Evolutionary conservation across 257 asterid genomes (phyloP), one percentile per base, ranked within the genome.

Genomic region (Anisodus tanguticus): DNA sequence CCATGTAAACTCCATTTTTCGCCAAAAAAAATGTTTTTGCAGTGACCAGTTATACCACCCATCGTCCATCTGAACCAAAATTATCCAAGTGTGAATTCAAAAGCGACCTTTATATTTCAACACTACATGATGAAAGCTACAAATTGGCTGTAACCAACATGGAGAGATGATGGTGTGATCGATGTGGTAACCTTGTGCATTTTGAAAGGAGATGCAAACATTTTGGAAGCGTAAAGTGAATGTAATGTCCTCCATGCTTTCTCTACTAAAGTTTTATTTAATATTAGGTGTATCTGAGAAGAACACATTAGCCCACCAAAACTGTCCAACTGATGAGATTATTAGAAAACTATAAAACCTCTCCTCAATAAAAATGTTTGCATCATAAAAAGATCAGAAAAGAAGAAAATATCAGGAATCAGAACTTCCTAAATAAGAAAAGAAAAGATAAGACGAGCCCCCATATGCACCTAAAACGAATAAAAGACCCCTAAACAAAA

Each of bases 91-190:
- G 7, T 68, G 76, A 68, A 8, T 68, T 68, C 51, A 68, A 68
- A 13, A 68, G 22, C 17, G 8, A 68, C 12, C 49, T 37, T 68
- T 15, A 39, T 41, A 39, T 62, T 62, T 9, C 39, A 22, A 62
- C 37, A 62, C 69, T 19, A 62, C 69, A 62, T 62, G 69, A 22
- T 62, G 37, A 22, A 62, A 62, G 69, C 69, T 62, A 62, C 66
- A 7, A 19, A 22, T 62, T 31, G 37, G 69, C 69, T 62, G 15
- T 59, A 62, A 62, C 69, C 37, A 9, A 62, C 69, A 9, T n/a
- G 39, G 39, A 19, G 69, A 62, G 69, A 62, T 68, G 76, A 68
- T 68, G 22, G 76, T 39, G 6, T 8, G 11, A 67, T 13, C 16
- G 45, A 43, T 37, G 22, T 6, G 22, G 19, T 37, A 37, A 68